Evolutionary conservation across 1,284 basidiomycete species (phyloP), one percentile per base, ranked within the genome.

Genomic region (Apiotrichum gracile): DNA sequence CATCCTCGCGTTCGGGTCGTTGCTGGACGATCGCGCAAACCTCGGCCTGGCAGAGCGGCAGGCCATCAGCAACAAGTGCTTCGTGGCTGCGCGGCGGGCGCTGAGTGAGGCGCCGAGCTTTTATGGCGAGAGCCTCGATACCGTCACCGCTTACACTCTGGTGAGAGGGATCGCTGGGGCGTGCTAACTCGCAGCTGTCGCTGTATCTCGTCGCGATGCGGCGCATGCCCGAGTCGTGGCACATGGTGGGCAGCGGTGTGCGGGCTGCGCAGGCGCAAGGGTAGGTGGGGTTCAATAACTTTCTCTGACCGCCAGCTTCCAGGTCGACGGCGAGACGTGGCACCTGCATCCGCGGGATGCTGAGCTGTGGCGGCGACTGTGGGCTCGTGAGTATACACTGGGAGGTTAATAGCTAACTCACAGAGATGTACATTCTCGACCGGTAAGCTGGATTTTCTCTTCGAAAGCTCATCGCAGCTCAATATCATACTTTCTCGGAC

Each of bases 311-410:
- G 7, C 14, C 45, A 65, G 66, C 6, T 58, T 68, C 27, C 66
- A 70, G 37, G 55, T 68, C 17, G 68, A 70, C 54, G 66, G 66
- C 9, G 54, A 53, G 26, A 44, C 49, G 17, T 68, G 66, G 67
- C 57, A 58, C 33, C 59, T 69, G 25, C 35, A 53, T 1, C 43
- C 58, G 4, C 58, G 62, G 35, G 60, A 68, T 34, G 61, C 63
- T 2, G 68, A 70, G 50, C 49, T 67, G 12, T 53, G 66, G 22
- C 55, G 68, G 4, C 49, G 66, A 13, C 43, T 70, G 2, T 70
- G 65, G 65, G 66, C 66, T 25, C 68, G 65, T 67, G 48, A 64
- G 61, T 61, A 9, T 24, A 24, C 3, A 12, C 2, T 1, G 9
- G 14, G 7, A 26, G 26, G 24, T 16, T 35, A 13, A 9, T 1